phyloP scores from a whole-genome alignment of 805 yeast genomes.

The Sugiyamaella chiloensis region DNA sequence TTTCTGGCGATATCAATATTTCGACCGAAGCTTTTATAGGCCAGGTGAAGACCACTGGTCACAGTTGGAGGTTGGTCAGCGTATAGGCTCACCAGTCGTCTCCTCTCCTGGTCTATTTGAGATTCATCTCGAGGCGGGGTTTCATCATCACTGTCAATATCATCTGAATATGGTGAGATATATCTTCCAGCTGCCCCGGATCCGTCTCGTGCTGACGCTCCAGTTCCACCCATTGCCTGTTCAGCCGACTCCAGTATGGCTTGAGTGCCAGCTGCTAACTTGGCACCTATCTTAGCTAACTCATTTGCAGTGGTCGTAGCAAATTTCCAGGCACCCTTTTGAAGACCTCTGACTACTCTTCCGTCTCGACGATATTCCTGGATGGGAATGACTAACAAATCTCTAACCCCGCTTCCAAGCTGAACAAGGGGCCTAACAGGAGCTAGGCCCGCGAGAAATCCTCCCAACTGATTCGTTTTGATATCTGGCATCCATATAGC shows the following conservation, averaged over 20 bases:
- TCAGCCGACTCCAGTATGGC: constrained; percentile 76
- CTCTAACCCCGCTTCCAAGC: constrained; percentile 74
- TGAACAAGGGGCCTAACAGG: constrained; percentile 75
- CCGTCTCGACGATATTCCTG: constrained; percentile 75
- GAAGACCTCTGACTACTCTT: constrained; percentile 61
- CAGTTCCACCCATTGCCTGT: constrained; percentile 71
- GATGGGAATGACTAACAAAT: constrained; percentile 68
- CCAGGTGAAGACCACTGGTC: constrained; percentile 70
- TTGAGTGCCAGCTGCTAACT: constrained; percentile 85
- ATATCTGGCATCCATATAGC: constrained; percentile 89
- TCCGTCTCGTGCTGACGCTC: constrained; percentile 42
- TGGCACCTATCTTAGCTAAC: constrained; percentile 75
- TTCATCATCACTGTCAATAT: constrained; percentile 22
- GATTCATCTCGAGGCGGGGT: constrained; percentile 7
- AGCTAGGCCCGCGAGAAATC: constrained; percentile 78
- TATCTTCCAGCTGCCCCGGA: constrained; percentile 11
- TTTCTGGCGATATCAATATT: constrained; percentile 65
- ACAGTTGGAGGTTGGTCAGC: constrained; percentile 78
- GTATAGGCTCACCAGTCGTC: constrained; percentile 59
- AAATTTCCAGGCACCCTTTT: constrained; percentile 71
- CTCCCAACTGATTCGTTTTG: constrained; percentile 71
- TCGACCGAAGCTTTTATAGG: constrained; percentile 66
- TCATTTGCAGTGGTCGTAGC: constrained; percentile 79
- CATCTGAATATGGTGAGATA: constrained; percentile 26
- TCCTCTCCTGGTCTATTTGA: constrained; percentile 4